phyloP scores from a whole-genome alignment of 2,329 filamentous ascomycete genomes.

The Alternaria atra region DNA sequence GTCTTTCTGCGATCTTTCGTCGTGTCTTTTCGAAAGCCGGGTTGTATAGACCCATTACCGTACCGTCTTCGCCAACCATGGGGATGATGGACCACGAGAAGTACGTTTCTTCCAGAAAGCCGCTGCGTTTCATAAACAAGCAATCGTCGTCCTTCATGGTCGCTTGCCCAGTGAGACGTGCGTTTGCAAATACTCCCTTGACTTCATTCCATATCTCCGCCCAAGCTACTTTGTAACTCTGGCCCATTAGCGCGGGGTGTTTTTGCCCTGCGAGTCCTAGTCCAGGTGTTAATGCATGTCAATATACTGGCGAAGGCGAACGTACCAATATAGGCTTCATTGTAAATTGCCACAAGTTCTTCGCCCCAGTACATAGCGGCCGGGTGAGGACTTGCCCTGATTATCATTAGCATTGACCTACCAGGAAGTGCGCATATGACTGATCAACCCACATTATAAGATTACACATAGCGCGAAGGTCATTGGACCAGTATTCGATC shows the following conservation, averaged over 20 bases:
- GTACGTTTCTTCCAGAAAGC: conserved; percentile 79
- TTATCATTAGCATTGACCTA: conserved; percentile 7
- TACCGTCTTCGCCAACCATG: conserved; percentile 76
- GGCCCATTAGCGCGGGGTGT: conserved; percentile 79
- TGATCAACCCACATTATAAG: conserved; percentile 69
- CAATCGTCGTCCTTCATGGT: conserved; percentile 87
- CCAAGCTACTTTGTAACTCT: conserved; percentile 74
- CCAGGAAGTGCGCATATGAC: not conserved
- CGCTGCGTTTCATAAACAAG: conserved; percentile 74
- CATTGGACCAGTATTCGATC: conserved; percentile 75
- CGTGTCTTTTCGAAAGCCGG: conserved; percentile 83
- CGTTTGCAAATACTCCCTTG: conserved; percentile 72
- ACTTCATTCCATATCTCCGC: conserved; percentile 78
- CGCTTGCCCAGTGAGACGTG: conserved; percentile 75
- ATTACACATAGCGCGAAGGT: conserved; percentile 81
- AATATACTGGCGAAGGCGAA: not conserved
- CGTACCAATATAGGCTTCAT: conserved; percentile 69
- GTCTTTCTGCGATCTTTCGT: conserved; percentile 78
- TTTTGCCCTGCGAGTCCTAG: conserved; percentile 74
- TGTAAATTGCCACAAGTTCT: conserved; percentile 74
- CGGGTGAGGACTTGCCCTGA: conserved; percentile 57
- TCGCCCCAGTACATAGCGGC: conserved; percentile 82
- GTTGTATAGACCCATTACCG: conserved; percentile 79
- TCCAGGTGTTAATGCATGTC: conserved; percentile 6
- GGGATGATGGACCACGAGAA: conserved; percentile 87